Conservation (phyloP, 257 asterid genomes). For the Fraxinus pennsylvanica region DNA sequence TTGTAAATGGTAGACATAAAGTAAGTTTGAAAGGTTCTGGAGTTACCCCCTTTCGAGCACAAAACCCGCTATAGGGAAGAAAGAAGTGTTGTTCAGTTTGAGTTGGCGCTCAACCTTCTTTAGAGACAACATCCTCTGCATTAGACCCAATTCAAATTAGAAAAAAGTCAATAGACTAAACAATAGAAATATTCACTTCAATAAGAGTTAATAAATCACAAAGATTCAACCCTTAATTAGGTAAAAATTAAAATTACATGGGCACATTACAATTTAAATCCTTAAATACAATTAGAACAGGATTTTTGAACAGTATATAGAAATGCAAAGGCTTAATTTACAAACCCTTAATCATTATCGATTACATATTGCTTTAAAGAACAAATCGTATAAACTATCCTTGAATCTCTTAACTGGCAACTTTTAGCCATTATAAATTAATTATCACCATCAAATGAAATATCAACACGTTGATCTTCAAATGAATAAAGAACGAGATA, state of each 20-base stretch:
- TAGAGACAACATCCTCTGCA: conserved; percentile 50
- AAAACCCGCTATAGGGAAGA: conserved; percentile 77
- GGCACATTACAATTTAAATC: not conserved
- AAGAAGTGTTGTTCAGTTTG: conserved; percentile 65
- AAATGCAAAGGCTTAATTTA: not conserved
- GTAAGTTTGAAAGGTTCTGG: not conserved
- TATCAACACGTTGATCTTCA: not conserved
- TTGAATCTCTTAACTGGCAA: not conserved
- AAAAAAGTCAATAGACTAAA: not conserved
- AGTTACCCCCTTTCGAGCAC: conserved; percentile 88
- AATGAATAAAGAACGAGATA: conserved; percentile 14
- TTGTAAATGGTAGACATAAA: not conserved
- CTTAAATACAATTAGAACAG: not conserved
- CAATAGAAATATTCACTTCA: not conserved
- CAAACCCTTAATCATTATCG: not conserved
- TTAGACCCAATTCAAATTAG: not conserved
- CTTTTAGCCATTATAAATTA: not conserved
- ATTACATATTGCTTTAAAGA: not conserved
- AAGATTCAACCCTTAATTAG: not conserved
- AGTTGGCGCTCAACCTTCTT: conserved; percentile 56
- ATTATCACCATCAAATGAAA: not conserved
- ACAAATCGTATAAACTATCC: not conserved
- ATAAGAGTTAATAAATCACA: not conserved
- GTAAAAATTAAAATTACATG: not conserved
- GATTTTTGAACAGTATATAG: not conserved